phyloP scores from a whole-genome alignment of 1,284 basidiomycete genomes.

The Microbotryum intermedium region DNA sequence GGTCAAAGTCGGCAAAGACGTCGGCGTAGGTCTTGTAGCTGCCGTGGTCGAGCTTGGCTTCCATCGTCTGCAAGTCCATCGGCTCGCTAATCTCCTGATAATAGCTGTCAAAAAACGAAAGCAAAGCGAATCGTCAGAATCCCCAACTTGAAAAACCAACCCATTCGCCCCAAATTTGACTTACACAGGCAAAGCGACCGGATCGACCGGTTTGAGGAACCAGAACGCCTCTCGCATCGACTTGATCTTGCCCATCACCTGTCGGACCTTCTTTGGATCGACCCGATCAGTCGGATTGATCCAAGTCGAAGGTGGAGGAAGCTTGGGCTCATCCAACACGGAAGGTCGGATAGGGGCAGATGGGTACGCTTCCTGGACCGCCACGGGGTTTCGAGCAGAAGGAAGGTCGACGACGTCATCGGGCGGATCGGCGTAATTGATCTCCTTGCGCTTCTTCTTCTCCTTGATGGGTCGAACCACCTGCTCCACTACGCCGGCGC shows the following conservation, averaged over 20 bases:
- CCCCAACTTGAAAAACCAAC: no score
- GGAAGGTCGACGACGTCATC: conserved; percentile 12
- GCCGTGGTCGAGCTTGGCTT: conserved; percentile 56
- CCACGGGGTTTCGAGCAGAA: not conserved
- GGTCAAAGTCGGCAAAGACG: conserved; percentile 69
- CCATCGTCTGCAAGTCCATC: conserved; percentile 89
- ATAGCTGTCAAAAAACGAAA: conserved; percentile 52
- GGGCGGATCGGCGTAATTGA: conserved; percentile 24
- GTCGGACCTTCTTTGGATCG: conserved; percentile 55
- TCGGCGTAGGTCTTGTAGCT: conserved; percentile 70
- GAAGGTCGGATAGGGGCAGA: conserved; percentile 53
- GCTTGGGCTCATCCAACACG: conserved; percentile 35
- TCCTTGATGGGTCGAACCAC: not conserved
- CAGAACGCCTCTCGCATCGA: conserved; percentile 64
- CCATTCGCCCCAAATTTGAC: conserved; percentile 40
- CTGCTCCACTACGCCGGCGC: no score
- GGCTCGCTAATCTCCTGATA: conserved; percentile 85
- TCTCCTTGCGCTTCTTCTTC: conserved; percentile 17
- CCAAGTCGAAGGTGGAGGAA: conserved; percentile 15
- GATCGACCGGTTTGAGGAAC: conserved; percentile 80
- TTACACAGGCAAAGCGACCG: conserved; percentile 43
- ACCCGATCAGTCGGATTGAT: conserved; percentile 30
- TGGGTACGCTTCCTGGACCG: not conserved
- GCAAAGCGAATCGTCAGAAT: conserved; percentile 48
- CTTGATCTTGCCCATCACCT: conserved; percentile 56